phyloP scores from a whole-genome alignment of 1,284 basidiomycete species.

The Malassezia caprae region DNA sequence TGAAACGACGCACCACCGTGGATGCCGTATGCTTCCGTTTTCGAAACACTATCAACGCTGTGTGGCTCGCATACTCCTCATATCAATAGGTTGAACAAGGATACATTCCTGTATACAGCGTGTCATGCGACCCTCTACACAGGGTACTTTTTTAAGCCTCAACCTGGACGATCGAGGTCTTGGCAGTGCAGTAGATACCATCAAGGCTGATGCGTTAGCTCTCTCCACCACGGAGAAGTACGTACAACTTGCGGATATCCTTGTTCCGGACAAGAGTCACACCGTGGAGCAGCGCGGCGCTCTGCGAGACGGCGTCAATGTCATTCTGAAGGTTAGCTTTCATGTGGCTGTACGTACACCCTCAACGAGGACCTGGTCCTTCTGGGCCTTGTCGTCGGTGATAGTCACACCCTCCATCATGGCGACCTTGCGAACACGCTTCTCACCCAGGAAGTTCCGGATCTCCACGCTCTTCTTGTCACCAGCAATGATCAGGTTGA shows the following conservation, averaged over 20 bases:
- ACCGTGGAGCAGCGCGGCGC: conserved; percentile 46
- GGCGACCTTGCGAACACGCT: conserved; percentile 74
- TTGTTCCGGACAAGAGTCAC: conserved; percentile 46
- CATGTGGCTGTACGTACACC: conserved; percentile 20
- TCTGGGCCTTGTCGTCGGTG: conserved; percentile 82
- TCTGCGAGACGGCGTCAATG: conserved; percentile 48
- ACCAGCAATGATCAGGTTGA: conserved; percentile 94
- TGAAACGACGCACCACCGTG: neutral
- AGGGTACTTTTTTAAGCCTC: conserved; percentile 53
- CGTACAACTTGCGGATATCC: conserved; percentile 53
- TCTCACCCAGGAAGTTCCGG: conserved; percentile 95
- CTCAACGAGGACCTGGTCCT: conserved; percentile 57
- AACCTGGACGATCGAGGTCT: conserved; percentile 54
- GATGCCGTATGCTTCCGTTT: neutral
- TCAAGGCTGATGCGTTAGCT: conserved; percentile 31
- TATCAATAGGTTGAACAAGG: conserved; percentile 12
- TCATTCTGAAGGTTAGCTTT: conserved; percentile 51
- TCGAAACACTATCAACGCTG: conserved; percentile 1
- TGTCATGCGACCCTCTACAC: conserved; percentile 15
- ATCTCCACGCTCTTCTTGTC: conserved; percentile 74
- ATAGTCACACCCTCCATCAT: conserved; percentile 86
- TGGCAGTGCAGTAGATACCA: conserved; percentile 80
- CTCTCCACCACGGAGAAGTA: neutral
- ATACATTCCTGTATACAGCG: conserved; percentile 21
- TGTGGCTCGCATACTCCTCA: neutral